Conservation (phyloP, 1,139 yeast species). For the Meyerozyma elateridarum region DNA sequence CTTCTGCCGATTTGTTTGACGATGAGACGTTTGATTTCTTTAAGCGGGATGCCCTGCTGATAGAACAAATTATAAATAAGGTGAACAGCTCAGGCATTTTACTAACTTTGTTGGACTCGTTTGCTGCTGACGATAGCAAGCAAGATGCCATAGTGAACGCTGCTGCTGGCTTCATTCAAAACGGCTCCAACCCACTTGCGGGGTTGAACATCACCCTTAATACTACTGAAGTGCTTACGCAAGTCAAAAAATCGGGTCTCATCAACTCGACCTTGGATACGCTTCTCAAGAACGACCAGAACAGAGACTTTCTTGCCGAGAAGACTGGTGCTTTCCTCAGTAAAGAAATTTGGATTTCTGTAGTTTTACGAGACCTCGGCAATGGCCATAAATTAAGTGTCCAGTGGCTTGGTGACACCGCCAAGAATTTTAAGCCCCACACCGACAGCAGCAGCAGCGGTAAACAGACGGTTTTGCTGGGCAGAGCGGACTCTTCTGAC, state of each 20-base stretch:
- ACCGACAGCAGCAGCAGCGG: conserved; percentile 11
- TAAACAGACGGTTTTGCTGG: conserved; percentile 11
- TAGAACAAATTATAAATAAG: conserved; percentile 14
- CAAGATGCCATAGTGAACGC: conserved; percentile 22
- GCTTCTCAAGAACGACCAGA: conserved; percentile 26
- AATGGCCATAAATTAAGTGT: conserved; percentile 27
- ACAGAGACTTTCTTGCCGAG: conserved; percentile 23
- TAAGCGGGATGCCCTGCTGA: conserved; percentile 1
- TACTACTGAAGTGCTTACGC: conserved; percentile 15
- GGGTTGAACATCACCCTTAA: conserved; percentile 22
- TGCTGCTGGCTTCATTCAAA: conserved; percentile 9
- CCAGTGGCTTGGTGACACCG: conserved; percentile 23
- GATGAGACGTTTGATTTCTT: neutral
- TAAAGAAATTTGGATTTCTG: conserved; percentile 24
- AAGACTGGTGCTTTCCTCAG: conserved; percentile 23
- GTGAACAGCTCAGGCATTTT: conserved; percentile 29
- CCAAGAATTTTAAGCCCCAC: conserved; percentile 24
- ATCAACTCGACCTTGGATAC: conserved; percentile 21
- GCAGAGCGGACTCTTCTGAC: conserved; percentile 12
- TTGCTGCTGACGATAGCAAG: conserved; percentile 21
- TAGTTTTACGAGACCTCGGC: conserved; percentile 29
- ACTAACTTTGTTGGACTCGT: conserved; percentile 23
- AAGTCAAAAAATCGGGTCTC: conserved; percentile 23
- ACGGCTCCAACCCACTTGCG: conserved; percentile 6
- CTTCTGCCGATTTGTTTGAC: conserved; percentile 1